A percentile compares a stretch with the other conserved stretches of the same genome.
Evolutionary conservation across 2,329 filamentous ascomycete genomes (phyloP).

Genomic region (Anthostomella pinea): DNA sequence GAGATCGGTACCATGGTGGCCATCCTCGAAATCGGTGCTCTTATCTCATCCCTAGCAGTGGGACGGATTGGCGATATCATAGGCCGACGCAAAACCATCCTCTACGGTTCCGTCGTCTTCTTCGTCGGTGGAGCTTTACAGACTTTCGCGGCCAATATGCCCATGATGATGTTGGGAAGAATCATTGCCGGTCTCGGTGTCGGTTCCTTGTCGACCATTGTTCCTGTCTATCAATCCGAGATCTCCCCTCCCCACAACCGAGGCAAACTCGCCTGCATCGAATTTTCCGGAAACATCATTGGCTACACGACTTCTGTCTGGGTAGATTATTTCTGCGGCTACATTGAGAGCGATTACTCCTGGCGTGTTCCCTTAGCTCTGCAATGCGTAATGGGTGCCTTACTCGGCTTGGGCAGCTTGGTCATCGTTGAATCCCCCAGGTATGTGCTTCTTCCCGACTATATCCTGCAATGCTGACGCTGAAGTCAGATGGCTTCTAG

Average conservation of each 20-base stretch:
- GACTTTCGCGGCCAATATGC: constrained; percentile 75
- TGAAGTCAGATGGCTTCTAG: constrained; percentile 77
- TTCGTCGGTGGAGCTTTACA: constrained; percentile 81
- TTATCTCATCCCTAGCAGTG: constrained; percentile 83
- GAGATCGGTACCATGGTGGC: constrained; percentile 97
- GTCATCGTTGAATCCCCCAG: constrained; percentile 95
- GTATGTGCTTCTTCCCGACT: constrained; percentile 43
- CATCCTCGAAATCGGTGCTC: constrained; percentile 90
- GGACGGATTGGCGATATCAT: constrained; percentile 90
- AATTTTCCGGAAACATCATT: constrained; percentile 95
- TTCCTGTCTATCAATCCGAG: constrained; percentile 91
- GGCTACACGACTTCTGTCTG: constrained; percentile 96
- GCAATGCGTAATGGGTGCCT: constrained; percentile 90
- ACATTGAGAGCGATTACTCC: constrained; percentile 77
- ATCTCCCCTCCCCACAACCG: constrained; percentile 96
- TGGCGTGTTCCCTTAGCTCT: constrained; percentile 89
- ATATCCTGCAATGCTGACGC: constrained; percentile 28
- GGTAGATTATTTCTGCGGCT: constrained; percentile 98
- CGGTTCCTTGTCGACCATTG: constrained; percentile 85
- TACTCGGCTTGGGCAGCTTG: constrained; percentile 82
- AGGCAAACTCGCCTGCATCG: constrained; percentile 93
- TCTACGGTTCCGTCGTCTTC: constrained; percentile 92
- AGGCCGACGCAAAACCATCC: constrained; percentile 82
- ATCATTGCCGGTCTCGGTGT: constrained; percentile 83
- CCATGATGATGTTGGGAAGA: constrained; percentile 84